These are phyloP conservation scores for Entamoeba moshkovskii DNA, from an alignment of 208 protist genomes.

Conservation along the genomic window DNA sequence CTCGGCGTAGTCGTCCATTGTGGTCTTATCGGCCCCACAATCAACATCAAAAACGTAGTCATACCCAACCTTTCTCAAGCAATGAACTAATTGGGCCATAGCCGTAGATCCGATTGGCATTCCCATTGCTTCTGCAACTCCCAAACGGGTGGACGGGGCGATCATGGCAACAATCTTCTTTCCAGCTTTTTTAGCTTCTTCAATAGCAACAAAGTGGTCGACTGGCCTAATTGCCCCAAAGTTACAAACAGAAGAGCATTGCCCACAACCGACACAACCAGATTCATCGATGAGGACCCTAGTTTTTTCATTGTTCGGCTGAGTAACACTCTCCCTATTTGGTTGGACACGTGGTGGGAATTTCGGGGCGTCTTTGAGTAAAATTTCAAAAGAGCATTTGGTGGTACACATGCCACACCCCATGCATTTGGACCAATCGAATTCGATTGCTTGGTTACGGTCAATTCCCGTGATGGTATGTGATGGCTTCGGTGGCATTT, in stretches of 20 bases:
- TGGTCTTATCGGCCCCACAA: slow-evolving; percentile 31
- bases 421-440: not conserved
- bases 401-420: not conserved
- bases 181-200: slow-evolving; percentile 10
- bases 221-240: slow-evolving; percentile 34
- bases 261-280: slow-evolving; percentile 46
- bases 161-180: slow-evolving; percentile 23
- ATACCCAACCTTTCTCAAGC: slow-evolving; percentile 16
- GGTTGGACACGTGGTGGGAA: not conserved
- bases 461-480: not conserved
- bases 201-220: slow-evolving; percentile 13
- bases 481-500: not conserved
- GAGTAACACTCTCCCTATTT: not conserved
- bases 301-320: not conserved
- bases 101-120: slow-evolving; percentile 13
- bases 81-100: slow-evolving; percentile 2
- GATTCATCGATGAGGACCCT: slow-evolving; percentile 8
- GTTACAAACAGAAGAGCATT: slow-evolving; percentile 43
- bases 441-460: not conserved
- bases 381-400: not conserved
- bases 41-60: slow-evolving; percentile 38
- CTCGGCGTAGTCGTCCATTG: slow-evolving; percentile 27
- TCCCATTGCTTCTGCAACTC: slow-evolving; percentile 21
- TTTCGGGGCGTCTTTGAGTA: not conserved
- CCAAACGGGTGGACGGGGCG: slow-evolving; percentile 26